These are phyloP conservation scores for Monosporascus sp. DNA, from an alignment of 2,329 filamentous ascomycete genomes.

Conservation along the genomic window DNA sequence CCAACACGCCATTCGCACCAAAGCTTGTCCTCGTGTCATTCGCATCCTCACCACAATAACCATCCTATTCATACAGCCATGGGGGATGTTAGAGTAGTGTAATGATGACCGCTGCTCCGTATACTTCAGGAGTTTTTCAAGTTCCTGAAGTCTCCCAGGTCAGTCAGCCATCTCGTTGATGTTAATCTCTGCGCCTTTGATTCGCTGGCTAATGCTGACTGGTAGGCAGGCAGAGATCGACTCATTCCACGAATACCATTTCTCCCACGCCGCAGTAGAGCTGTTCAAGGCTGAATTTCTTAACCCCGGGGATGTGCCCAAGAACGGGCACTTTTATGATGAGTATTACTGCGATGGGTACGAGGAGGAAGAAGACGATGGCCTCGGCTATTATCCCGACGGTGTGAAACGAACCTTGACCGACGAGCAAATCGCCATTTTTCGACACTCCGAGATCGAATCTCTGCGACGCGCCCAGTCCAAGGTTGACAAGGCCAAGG, in stretches of 20 bases:
- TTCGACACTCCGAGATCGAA: constrained; percentile 83
- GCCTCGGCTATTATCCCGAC: constrained; percentile 78
- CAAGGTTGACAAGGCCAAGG: constrained; percentile 24
- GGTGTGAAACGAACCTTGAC: constrained; percentile 85
- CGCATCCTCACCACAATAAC: too few relatives aligned
- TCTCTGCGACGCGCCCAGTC: constrained; percentile 53
- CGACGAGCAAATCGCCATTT: constrained; percentile 85
- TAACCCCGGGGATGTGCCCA: constrained; percentile 19
- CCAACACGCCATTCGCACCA: background rate
- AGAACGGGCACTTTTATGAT: constrained; percentile 15
- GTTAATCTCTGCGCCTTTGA: constrained; percentile 1
- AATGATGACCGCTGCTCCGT: constrained; percentile 16
- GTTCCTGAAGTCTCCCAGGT: constrained; percentile 35
- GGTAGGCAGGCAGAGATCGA: constrained; percentile 50
- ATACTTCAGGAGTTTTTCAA: constrained; percentile 12
- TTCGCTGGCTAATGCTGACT: constrained; percentile 19
- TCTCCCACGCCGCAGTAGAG: constrained; percentile 41
- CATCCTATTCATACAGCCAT: background rate
- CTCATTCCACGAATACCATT: constrained; percentile 56
- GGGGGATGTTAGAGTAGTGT: background rate
- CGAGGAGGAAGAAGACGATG: constrained; percentile 52
- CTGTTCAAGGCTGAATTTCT: constrained; percentile 44
- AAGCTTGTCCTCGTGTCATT: background rate
- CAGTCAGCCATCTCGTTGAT: constrained; percentile 6
- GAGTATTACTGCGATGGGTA: constrained; percentile 26